phyloP scores from a whole-genome alignment of 2,329 filamentous ascomycete genomes.

The Cladorrhinum sp. region DNA sequence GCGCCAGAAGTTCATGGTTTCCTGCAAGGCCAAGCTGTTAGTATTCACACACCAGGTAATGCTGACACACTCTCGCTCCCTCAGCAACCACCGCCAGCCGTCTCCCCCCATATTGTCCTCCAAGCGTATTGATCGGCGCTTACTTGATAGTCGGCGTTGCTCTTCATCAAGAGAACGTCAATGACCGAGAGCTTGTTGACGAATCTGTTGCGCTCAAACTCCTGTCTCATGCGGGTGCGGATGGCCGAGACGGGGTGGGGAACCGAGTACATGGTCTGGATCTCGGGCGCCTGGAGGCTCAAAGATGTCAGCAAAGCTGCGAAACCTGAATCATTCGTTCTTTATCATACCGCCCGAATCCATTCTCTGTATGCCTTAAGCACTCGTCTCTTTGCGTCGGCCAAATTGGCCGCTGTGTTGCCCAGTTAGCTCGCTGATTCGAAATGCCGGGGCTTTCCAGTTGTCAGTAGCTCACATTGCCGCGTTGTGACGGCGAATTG shows the following conservation, averaged over 20 bases:
- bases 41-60: neutral
- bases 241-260: slow-evolving; percentile 83
- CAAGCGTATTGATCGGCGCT: slow-evolving; percentile 23
- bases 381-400: slow-evolving; percentile 83
- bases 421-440: slow-evolving; percentile 34
- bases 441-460: neutral
- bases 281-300: slow-evolving; percentile 74
- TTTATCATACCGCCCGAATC: slow-evolving; percentile 84
- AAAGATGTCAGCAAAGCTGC: slow-evolving; percentile 3
- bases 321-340: neutral
- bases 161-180: slow-evolving; percentile 87
- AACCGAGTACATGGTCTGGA: slow-evolving; percentile 95
- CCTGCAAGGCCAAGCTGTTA: slow-evolving; percentile 50
- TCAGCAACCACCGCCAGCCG: neutral
- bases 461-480: slow-evolving; percentile 59
- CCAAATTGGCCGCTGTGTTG: slow-evolving; percentile 75
- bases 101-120: slow-evolving; percentile 27
- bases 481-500: slow-evolving; percentile 81
- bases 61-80: neutral
- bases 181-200: slow-evolving; percentile 85
- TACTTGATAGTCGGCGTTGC: slow-evolving; percentile 92
- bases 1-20: slow-evolving; percentile 99
- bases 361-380: slow-evolving; percentile 89
- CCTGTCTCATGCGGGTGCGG: slow-evolving; percentile 90
- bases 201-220: slow-evolving; percentile 94